Conservation (phyloP, 495 filamentous ascomycete genomes). For the Terfezia claveryi region DNA sequence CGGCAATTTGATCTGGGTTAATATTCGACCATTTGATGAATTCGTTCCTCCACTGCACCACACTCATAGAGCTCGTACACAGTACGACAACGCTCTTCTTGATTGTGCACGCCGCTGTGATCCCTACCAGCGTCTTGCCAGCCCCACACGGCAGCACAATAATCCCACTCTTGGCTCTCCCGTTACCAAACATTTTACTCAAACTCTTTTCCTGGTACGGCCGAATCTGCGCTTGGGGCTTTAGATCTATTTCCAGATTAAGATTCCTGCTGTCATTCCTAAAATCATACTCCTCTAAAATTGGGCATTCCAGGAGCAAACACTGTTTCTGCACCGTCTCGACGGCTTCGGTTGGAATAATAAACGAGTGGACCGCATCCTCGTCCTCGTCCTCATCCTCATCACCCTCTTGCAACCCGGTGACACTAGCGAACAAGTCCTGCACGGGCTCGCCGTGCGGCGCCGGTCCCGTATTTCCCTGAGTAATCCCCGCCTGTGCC, state of each 20-base stretch:
- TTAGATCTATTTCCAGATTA: slow-evolving; percentile 76
- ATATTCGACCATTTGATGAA: slow-evolving; percentile 98
- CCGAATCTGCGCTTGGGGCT: slow-evolving; percentile 63
- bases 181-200: slow-evolving; percentile 98
- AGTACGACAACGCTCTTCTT: slow-evolving; percentile 90
- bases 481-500: slow-evolving; percentile 34
- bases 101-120: slow-evolving; percentile 90
- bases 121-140: slow-evolving; percentile 90
- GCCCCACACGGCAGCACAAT: slow-evolving; percentile 95
- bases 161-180: slow-evolving; percentile 85
- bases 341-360: slow-evolving; percentile 55
- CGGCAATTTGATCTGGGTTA: slow-evolving; percentile 70
- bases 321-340: slow-evolving; percentile 79
- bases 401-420: slow-evolving; percentile 35
- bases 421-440: slow-evolving; percentile 34
- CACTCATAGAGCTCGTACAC: slow-evolving; percentile 93
- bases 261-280: slow-evolving; percentile 78
- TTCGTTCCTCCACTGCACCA: slow-evolving; percentile 88
- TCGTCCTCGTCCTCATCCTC: slow-evolving; percentile 80
- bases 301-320: slow-evolving; percentile 61
- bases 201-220: slow-evolving; percentile 91
- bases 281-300: slow-evolving; percentile 95
- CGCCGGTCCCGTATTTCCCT: slow-evolving; percentile 19
- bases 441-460: slow-evolving; percentile 22
- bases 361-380: slow-evolving; percentile 83